Conservation (phyloP, 2,329 filamentous ascomycete species). For the Diatrype stigma region DNA sequence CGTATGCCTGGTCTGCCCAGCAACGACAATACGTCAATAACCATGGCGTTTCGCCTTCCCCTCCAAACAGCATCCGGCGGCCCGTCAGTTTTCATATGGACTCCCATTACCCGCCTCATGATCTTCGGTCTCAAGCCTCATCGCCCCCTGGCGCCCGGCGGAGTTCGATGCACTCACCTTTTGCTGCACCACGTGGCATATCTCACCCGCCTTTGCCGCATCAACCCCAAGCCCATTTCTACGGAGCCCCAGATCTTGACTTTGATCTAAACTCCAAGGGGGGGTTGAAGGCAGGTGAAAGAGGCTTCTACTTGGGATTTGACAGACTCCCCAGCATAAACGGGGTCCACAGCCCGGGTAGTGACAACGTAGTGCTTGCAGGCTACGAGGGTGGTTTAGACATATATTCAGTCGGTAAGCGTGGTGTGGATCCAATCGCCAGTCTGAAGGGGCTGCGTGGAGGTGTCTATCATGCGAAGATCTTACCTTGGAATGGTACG, state of each 20-base stretch:
- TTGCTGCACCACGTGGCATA: constrained; percentile 33
- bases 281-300: constrained; percentile 59
- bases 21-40: constrained; percentile 22
- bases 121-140: constrained; percentile 35
- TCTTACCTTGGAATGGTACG: constrained; percentile 64
- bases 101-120: constrained; percentile 32
- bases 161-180: constrained; percentile 50
- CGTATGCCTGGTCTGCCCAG: constrained; percentile 34
- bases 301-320: constrained; percentile 76
- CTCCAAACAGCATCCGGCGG: constrained; percentile 27
- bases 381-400: constrained; percentile 79
- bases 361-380: constrained; percentile 66
- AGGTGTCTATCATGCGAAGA: constrained; percentile 75
- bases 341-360: constrained; percentile 32
- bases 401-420: constrained; percentile 68
- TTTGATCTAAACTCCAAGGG: constrained; percentile 46
- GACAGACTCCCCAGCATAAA: constrained; percentile 59
- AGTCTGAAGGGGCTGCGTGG: constrained; percentile 74
- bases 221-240: constrained; percentile 64
- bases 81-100: constrained; percentile 40
- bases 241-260: constrained; percentile 68
- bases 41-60: constrained; percentile 27
- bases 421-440: constrained; percentile 65
- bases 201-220: constrained; percentile 55
- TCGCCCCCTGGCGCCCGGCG: constrained; percentile 33